Evolutionary conservation across 2,329 filamentous ascomycete genomes (phyloP).

Genomic region (Cercospora sp.): DNA sequence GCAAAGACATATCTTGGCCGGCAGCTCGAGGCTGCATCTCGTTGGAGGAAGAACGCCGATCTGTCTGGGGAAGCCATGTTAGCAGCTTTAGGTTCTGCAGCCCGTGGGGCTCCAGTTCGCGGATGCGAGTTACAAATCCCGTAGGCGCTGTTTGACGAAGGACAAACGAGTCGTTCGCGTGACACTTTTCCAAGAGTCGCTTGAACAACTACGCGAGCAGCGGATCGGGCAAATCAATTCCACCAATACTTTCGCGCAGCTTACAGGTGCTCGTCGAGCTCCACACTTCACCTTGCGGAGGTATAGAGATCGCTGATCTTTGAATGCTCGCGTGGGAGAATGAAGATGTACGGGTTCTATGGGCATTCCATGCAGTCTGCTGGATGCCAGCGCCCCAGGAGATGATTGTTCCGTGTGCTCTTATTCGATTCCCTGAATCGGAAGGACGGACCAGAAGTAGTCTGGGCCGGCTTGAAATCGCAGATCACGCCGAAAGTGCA

Average conservation of each 20-base stretch:
- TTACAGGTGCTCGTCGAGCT: neutral
- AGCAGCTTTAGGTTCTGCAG: neutral
- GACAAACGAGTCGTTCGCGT: neutral
- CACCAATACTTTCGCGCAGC: slow-evolving; percentile 2
- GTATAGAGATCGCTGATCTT: neutral
- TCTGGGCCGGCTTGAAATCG: neutral
- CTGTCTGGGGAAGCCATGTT: neutral
- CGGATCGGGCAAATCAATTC: slow-evolving; percentile 3
- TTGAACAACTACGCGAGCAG: neutral
- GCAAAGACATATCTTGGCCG: neutral
- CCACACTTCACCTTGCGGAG: neutral
- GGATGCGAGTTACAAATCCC: neutral
- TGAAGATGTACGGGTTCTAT: neutral
- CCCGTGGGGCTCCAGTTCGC: neutral
- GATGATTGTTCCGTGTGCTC: neutral
- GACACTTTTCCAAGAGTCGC: neutral
- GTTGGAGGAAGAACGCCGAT: slow-evolving; percentile 15
- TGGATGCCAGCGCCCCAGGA: too few relatives aligned
- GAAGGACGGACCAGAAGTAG: neutral
- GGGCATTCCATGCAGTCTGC: neutral
- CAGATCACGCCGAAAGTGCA: neutral
- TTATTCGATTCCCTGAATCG: neutral
- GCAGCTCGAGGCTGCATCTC: neutral
- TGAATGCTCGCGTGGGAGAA: neutral
- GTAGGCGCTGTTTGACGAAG: neutral